Conservation (phyloP, 2,329 filamentous ascomycete species). For the Exophiala phaeomuriformis region DNA sequence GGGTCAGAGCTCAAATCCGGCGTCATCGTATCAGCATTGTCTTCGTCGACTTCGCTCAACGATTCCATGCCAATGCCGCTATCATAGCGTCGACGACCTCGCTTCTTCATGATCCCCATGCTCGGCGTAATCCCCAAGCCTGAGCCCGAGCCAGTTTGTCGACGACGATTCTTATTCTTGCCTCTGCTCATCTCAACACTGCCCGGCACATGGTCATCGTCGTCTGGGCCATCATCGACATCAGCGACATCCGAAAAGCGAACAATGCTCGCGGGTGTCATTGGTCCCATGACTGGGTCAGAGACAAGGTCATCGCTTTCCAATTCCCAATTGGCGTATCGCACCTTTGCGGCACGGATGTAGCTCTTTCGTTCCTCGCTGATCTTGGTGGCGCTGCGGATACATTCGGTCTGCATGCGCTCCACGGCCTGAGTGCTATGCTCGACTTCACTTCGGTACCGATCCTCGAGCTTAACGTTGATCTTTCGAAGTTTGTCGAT, state of each 20-base stretch:
- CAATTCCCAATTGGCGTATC: slow-evolving; percentile 36
- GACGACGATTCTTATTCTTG: slow-evolving; percentile 6
- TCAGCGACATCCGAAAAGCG: slow-evolving; percentile 32
- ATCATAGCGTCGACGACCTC: slow-evolving; percentile 29
- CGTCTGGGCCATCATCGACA: slow-evolving; percentile 4
- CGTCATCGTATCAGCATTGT: slow-evolving; percentile 16
- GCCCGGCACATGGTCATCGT: slow-evolving; percentile 18
- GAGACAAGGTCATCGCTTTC: slow-evolving; percentile 31
- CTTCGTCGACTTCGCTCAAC: slow-evolving; percentile 31
- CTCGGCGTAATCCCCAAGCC: slow-evolving; percentile 7
- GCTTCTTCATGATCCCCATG: background rate
- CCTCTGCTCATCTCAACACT: slow-evolving; percentile 22
- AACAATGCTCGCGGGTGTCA: slow-evolving; percentile 38
- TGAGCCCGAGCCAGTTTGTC: slow-evolving; percentile 2
- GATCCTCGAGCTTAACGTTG: slow-evolving; percentile 34
- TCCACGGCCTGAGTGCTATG: slow-evolving; percentile 34
- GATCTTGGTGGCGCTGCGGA: slow-evolving; percentile 28
- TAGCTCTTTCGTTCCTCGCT: slow-evolving; percentile 27
- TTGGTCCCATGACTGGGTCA: slow-evolving; percentile 33
- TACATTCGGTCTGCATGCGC: slow-evolving; percentile 35
- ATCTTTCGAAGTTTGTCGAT: slow-evolving; percentile 32
- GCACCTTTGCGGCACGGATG: slow-evolving; percentile 31
- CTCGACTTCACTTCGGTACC: slow-evolving; percentile 34
- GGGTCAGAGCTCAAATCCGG: slow-evolving; percentile 23
- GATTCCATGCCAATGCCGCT: slow-evolving; percentile 36